A percentile compares a stretch with the other conserved stretches of the same genome.
These are phyloP conservation scores for Fusarium euwallaceae DNA, from an alignment of 2,329 filamentous ascomycete species.

Conservation along the genomic window DNA sequence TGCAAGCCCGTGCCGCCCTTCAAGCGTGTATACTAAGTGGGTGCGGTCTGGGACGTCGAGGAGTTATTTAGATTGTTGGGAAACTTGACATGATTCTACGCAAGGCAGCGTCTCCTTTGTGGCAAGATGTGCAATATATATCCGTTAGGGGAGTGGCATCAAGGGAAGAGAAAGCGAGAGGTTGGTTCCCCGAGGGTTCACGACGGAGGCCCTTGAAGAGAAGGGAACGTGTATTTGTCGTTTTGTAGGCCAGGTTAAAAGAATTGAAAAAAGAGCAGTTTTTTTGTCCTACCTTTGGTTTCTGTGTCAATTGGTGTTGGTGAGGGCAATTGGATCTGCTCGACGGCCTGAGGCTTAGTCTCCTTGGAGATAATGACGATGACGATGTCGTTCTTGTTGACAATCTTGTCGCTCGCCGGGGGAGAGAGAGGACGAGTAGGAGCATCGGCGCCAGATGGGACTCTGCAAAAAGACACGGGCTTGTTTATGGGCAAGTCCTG, in stretches of 20 bases:
- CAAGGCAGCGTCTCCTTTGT: constrained; percentile 47
- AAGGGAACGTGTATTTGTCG: constrained; percentile 41
- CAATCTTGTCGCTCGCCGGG: not conserved
- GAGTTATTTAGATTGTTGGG: constrained; percentile 45
- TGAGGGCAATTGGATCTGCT: not conserved
- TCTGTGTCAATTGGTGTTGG: not conserved
- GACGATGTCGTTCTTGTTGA: not conserved
- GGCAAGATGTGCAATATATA: constrained; percentile 48
- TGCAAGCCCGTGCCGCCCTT: constrained; percentile 97
- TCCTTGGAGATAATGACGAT: not conserved
- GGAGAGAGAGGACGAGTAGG: not conserved
- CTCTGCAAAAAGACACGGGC: not conserved
- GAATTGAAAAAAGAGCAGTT: constrained; percentile 27
- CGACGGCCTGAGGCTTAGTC: not conserved
- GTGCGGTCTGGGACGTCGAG: constrained; percentile 24
- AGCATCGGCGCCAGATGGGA: not conserved
- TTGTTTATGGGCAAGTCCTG: not conserved
- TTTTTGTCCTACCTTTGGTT: constrained; percentile 1
- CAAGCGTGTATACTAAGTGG: constrained; percentile 86
- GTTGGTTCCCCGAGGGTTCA: constrained; percentile 29
- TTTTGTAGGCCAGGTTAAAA: constrained; percentile 40
- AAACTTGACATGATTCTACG: constrained; percentile 46
- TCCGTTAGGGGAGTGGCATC: constrained; percentile 34
- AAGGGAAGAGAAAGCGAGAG: constrained; percentile 25
- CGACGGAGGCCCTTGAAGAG: constrained; percentile 11